phyloP scores from a whole-genome alignment of 441 rosid species.

The Gossypium aridum region DNA sequence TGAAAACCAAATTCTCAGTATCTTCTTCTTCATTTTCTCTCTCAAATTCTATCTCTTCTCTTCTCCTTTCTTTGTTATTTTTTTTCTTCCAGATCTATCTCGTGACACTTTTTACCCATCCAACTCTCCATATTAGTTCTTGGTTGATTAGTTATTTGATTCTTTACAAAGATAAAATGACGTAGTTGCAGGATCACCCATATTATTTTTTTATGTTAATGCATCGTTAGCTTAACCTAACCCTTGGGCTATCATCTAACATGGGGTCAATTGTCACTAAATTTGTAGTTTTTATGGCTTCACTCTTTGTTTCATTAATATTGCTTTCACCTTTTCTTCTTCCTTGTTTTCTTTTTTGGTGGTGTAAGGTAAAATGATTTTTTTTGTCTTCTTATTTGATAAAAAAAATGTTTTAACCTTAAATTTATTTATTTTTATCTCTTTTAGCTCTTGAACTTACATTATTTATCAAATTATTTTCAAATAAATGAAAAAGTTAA shows the following conservation, averaged over 20 bases:
- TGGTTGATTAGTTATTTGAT: not conserved
- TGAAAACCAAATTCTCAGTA: too few relatives aligned
- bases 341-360: not conserved
- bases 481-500: too few relatives aligned
- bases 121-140: not conserved
- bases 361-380: not conserved
- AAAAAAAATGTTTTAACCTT: too few relatives aligned
- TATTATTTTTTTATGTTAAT: not conserved
- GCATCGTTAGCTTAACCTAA: not conserved
- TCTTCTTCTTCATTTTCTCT: too few relatives aligned
- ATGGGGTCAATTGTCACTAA: not conserved
- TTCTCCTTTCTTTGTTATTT: too few relatives aligned
- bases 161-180: not conserved
- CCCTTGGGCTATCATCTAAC: not conserved
- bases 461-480: too few relatives aligned
- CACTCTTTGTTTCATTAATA: not conserved
- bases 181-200: not conserved
- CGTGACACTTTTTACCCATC: not conserved
- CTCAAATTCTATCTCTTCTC: too few relatives aligned
- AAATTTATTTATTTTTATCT: rapidly evolving
- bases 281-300: not conserved
- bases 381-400: too few relatives aligned
- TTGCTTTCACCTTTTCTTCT: not conserved
- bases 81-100: too few relatives aligned
- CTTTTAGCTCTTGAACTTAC: too few relatives aligned